Base-by-base conservation (phyloP, 1,139 yeast genomes). In the Candida gigantensis region DNA sequence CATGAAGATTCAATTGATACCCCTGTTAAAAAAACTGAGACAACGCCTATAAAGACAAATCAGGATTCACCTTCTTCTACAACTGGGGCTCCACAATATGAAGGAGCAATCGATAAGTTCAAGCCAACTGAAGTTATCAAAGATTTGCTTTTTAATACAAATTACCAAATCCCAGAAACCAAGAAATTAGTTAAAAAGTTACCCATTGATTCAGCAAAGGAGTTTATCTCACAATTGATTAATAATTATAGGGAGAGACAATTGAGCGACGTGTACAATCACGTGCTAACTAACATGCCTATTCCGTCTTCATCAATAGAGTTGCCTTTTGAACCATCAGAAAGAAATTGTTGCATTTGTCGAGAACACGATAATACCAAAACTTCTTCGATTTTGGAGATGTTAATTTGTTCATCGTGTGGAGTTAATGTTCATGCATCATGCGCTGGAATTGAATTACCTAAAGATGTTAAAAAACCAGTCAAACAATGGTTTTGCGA, bases 401-500 rank as follows among this genome's bases (percentile, higher is more conserved):
- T 73, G 51, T 48, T 77, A n/a, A 62, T 69, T 2, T 90, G 97
- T 55, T 58, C 69, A 1, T 67, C 71, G 15, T 90, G 97, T 64
- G 85, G 87, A 0, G 64, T 87, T 17, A 72, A 71, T 39, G 89
- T 83, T 2, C 97, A 90, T 55, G 62, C 74, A 2, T 58, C 74
- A 0, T 89, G 96, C 55, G 81, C 82, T 51, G 96, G 95, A 1
- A 49, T 77, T 5, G 34, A 32, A 20, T 44, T 63, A 4, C 56
- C 56, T 1, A 8, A 24, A 10, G 19, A 17, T 18, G 62, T 45
- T 3, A 34, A 48, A 3, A 52, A 47, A 23, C 67, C 68, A 0
- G 46, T 58, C 1, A 62, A 58, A 30, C 74, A 68, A 35, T 90
- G 97, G 97, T 59, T 74, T 23, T 90, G 97, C 61, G 96, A 88